These are phyloP conservation scores for Brettanomyces custersianus DNA, from an alignment of 805 yeast genomes.

Conservation along the genomic window DNA sequence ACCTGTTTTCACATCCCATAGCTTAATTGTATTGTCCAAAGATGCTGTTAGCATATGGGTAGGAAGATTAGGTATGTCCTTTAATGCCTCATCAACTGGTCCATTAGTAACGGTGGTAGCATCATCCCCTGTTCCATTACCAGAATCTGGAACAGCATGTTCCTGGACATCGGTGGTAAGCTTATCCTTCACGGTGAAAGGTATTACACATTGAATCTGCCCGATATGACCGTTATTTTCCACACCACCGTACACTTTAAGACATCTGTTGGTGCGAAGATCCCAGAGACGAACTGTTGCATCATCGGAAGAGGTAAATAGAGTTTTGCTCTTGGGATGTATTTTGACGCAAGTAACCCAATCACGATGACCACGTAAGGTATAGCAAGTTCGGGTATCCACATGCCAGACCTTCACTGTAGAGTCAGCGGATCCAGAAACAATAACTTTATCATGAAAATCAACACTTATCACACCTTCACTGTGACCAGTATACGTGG, in stretches of 20 bases:
- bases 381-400: slow-evolving; percentile 83
- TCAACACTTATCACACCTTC: slow-evolving; percentile 82
- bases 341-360: slow-evolving; percentile 88
- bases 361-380: slow-evolving; percentile 87
- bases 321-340: slow-evolving; percentile 67
- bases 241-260: slow-evolving; percentile 69
- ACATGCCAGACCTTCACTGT: slow-evolving; percentile 97
- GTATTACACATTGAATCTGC: slow-evolving; percentile 88
- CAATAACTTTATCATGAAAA: slow-evolving; percentile 70
- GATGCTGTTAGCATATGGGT: slow-evolving; percentile 83
- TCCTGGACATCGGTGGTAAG: slow-evolving; percentile 25
- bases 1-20: slow-evolving; percentile 86
- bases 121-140: slow-evolving; percentile 10
- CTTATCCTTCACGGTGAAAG: slow-evolving; percentile 62
- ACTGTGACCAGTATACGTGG: slow-evolving; percentile 89
- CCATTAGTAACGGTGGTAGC: slow-evolving; percentile 14
- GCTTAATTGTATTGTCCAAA: slow-evolving; percentile 82
- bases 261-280: slow-evolving; percentile 65
- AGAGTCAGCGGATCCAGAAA: slow-evolving; percentile 86
- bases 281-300: slow-evolving; percentile 95
- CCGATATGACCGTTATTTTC: slow-evolving; percentile 82
- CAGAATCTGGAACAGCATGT: slow-evolving; percentile 7
- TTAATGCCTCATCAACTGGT: slow-evolving; percentile 9
- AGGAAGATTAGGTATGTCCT: slow-evolving; percentile 41
- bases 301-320: slow-evolving; percentile 87